These are phyloP conservation scores for Lithospermum erythrorhizon DNA, from an alignment of 257 asterid genomes.

Conservation along the genomic window DNA sequence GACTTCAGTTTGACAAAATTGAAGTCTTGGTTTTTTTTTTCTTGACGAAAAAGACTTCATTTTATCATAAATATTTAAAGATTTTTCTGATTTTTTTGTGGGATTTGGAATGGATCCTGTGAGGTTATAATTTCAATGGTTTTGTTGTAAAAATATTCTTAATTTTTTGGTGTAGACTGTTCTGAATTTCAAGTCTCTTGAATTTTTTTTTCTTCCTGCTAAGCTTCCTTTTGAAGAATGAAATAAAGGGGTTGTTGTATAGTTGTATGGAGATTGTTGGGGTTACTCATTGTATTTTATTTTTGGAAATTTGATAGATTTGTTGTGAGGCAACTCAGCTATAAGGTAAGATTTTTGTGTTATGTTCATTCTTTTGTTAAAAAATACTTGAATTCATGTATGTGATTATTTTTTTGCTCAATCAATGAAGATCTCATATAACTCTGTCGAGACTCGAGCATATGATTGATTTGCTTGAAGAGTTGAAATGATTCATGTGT, in stretches of 20 bases:
- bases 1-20: conserved; percentile 35
- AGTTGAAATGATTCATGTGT: no score
- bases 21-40: conserved; percentile 42
- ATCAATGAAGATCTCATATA: no score
- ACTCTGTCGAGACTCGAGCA: no score
- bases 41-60: conserved; percentile 13
- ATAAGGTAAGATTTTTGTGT: neutral
- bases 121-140: neutral
- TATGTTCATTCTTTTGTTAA: neutral
- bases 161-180: no score
- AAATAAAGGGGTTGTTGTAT: no score
- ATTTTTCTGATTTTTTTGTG: neutral
- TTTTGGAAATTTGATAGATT: neutral
- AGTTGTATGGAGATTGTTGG: neutral
- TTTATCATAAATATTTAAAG: conserved; percentile 23
- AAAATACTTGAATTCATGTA: no score
- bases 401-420: no score
- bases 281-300: neutral
- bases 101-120: neutral
- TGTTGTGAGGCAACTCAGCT: neutral
- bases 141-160: no score
- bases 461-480: no score
- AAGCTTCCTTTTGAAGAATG: neutral
- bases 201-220: no score
- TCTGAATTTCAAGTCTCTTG: no score